Percentiles rank a stretch among this genome's conserved stretches.
phyloP scores from a whole-genome alignment of 2,329 filamentous ascomycete genomes.

The Penicillium sp. region DNA sequence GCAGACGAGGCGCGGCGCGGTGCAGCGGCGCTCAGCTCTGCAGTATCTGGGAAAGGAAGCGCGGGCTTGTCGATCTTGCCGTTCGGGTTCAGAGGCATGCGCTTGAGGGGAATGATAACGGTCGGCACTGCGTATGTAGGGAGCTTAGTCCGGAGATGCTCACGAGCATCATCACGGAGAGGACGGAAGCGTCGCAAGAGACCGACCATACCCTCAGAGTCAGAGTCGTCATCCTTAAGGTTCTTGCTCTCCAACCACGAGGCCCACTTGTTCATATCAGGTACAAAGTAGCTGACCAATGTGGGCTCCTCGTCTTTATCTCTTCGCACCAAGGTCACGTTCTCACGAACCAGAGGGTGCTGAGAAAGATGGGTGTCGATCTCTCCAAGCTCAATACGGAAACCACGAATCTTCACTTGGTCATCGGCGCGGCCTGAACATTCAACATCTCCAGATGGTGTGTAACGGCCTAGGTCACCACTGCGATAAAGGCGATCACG shows the following conservation, averaged over 20 bases:
- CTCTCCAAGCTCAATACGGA: slow-evolving; percentile 90
- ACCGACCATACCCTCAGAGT: slow-evolving; percentile 50
- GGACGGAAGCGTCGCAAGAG: slow-evolving; percentile 61
- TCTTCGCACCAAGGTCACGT: slow-evolving; percentile 78
- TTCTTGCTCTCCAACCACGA: slow-evolving; percentile 60
- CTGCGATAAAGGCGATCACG: slow-evolving; percentile 83
- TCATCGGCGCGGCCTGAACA: slow-evolving; percentile 78
- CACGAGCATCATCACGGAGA: slow-evolving; percentile 59
- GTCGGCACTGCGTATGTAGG: slow-evolving; percentile 73
- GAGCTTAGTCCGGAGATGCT: slow-evolving; percentile 68
- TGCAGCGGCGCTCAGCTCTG: slow-evolving; percentile 59
- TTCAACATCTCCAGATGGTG: slow-evolving; percentile 67
- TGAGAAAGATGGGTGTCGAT: slow-evolving; percentile 81
- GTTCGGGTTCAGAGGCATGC: slow-evolving; percentile 78
- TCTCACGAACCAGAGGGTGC: slow-evolving; percentile 74
- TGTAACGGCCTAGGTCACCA: slow-evolving; percentile 79
- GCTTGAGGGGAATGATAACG: slow-evolving; percentile 68
- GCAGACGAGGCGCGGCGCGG: slow-evolving; percentile 50
- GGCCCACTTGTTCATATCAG: slow-evolving; percentile 71
- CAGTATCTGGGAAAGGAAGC: slow-evolving; percentile 75
- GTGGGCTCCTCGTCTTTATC: slow-evolving; percentile 82
- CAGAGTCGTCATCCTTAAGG: slow-evolving; percentile 51
- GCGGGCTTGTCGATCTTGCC: slow-evolving; percentile 78
- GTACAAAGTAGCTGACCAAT: slow-evolving; percentile 86
- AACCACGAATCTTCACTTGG: slow-evolving; percentile 94